A percentile compares a stretch with the other conserved stretches of the same genome.
These are phyloP conservation scores for Leishmania gerbilli DNA, from an alignment of 208 protist genomes.

Conservation along the genomic window DNA sequence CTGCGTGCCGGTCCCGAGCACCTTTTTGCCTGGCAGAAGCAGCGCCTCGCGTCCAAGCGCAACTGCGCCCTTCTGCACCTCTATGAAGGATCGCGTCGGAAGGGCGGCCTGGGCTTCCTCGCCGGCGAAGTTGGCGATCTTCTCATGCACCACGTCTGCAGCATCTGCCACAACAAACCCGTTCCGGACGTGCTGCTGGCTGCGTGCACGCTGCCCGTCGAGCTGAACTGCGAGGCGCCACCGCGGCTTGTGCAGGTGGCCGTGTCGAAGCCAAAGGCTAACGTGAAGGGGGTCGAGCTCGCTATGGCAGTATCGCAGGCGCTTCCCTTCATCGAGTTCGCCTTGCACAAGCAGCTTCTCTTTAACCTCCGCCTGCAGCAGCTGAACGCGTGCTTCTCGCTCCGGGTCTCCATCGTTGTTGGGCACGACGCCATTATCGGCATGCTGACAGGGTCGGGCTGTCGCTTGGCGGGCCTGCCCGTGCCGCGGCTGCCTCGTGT, in stretches of 20 bases:
- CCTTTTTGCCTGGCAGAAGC: constrained; percentile 52
- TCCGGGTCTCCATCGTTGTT: constrained; percentile 78
- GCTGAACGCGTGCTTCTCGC: constrained; percentile 88
- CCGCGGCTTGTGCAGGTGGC: constrained; percentile 80
- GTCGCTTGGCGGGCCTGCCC: constrained; percentile 75
- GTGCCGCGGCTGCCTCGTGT: constrained; percentile 63
- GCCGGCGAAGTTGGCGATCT: constrained; percentile 40
- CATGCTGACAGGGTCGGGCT: constrained; percentile 77
- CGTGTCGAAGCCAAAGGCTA: constrained; percentile 69
- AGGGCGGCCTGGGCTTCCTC: constrained; percentile 17
- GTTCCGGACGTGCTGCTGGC: constrained; percentile 85
- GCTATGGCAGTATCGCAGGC: constrained; percentile 84
- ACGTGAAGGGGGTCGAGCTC: constrained; percentile 70
- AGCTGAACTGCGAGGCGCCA: constrained; percentile 56
- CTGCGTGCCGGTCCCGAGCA: constrained; percentile 71
- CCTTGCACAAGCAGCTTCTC: constrained; percentile 90
- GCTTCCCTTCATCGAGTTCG: constrained; percentile 90
- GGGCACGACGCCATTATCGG: constrained; percentile 75
- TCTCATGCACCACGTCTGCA: constrained; percentile 56
- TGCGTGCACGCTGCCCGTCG: constrained; percentile 78
- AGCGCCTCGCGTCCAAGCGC: constrained; percentile 42
- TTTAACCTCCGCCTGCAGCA: constrained; percentile 80
- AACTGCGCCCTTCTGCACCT: constrained; percentile 76
- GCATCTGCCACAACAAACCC: constrained; percentile 61
- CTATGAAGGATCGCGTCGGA: constrained; percentile 46